Percentiles rank a stretch among this genome's conserved stretches.
Evolutionary conservation across 306 rosid genomes (phyloP).

Genomic region (Hippophae rhamnoides): DNA sequence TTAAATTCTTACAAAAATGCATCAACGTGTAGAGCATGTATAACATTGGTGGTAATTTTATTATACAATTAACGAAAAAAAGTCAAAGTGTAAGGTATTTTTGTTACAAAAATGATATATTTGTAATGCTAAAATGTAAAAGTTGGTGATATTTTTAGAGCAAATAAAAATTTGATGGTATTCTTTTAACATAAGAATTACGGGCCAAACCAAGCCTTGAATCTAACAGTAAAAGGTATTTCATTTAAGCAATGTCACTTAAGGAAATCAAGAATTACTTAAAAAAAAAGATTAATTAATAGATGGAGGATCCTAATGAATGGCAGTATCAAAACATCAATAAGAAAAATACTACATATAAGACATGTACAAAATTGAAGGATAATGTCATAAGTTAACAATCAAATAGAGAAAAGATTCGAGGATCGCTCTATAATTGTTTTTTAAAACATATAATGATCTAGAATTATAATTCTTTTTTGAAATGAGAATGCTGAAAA

Average conservation of each 20-base stretch:
- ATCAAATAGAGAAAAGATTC: background rate
- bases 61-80: too few species aligned
- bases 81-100: too few species aligned
- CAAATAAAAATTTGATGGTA: too few species aligned
- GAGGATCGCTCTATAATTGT: background rate
- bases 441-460: too few species aligned
- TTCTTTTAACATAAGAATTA: constrained; percentile 24
- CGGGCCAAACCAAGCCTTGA: constrained; percentile 83
- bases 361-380: background rate
- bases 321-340: constrained; percentile 4
- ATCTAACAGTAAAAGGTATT: constrained; percentile 34
- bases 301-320: background rate
- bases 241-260: constrained; percentile 10
- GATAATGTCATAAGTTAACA: background rate
- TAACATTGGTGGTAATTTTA: too few species aligned
- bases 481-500: background rate
- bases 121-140: too few species aligned
- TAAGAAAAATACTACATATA: background rate
- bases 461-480: too few species aligned
- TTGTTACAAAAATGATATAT: too few species aligned
- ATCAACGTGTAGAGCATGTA: too few species aligned
- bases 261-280: constrained; percentile 1
- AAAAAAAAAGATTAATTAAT: background rate
- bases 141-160: too few species aligned
- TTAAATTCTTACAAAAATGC: too few species aligned